These are phyloP conservation scores for Magnolia kwangsiensis DNA, from an alignment of 164 flowering plant genomes.

Conservation along the genomic window DNA sequence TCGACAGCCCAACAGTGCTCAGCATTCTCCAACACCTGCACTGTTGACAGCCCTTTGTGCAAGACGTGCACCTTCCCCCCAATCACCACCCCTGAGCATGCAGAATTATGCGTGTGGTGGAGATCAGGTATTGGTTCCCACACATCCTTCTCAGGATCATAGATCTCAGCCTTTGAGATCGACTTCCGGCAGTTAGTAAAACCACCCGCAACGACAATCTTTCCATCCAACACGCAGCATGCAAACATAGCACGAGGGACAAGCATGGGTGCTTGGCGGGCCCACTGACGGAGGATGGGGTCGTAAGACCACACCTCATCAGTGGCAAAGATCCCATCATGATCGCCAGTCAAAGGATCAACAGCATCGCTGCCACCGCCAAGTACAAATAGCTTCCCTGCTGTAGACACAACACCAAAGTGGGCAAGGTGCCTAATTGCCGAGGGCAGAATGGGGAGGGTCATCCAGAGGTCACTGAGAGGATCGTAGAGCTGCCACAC, in stretches of 20 bases:
- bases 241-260: constrained; percentile 96
- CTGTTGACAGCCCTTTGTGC: constrained; percentile 80
- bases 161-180: constrained; percentile 76
- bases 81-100: constrained; percentile 74
- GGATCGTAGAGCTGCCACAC: constrained; percentile 94
- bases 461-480: constrained; percentile 69
- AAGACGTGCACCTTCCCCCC: constrained; percentile 75
- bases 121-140: constrained; percentile 83
- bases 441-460: constrained; percentile 81
- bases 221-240: constrained; percentile 77
- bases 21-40: constrained; percentile 60
- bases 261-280: constrained; percentile 64
- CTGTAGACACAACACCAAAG: constrained; percentile 72
- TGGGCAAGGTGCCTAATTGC: constrained; percentile 72
- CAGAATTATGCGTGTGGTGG: constrained; percentile 67
- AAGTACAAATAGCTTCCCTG: constrained; percentile 79
- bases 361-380: constrained; percentile 97
- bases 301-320: constrained; percentile 92
- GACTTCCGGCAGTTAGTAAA: constrained; percentile 80
- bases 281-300: constrained; percentile 60
- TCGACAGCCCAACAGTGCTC: constrained; percentile 57
- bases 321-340: constrained; percentile 88
- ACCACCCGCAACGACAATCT: constrained; percentile 91
- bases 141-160: constrained; percentile 77
- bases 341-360: constrained; percentile 89